phyloP scores from a whole-genome alignment of 257 asterid species.

The Misopates orontium region DNA sequence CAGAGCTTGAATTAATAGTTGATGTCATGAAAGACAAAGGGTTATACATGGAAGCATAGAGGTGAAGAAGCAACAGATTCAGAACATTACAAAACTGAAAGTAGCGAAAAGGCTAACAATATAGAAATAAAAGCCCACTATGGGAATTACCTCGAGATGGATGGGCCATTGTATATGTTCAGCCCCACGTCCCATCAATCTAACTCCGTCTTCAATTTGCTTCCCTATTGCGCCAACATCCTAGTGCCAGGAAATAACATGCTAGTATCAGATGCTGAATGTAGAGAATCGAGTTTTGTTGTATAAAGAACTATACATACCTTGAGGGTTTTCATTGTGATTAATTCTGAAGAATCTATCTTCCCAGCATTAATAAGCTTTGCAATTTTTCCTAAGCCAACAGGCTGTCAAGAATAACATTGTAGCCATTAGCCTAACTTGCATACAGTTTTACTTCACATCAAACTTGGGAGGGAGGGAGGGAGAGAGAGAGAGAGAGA shows the following conservation, averaged over 20 bases:
- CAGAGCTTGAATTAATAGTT: too few relatives aligned
- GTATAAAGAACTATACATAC: constrained; percentile 27
- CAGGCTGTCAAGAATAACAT: constrained; percentile 64
- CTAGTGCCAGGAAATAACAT: constrained; percentile 35
- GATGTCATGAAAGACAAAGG: too few relatives aligned
- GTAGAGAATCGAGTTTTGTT: constrained; percentile 18
- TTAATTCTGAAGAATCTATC: constrained; percentile 93
- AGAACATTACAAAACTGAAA: neutral
- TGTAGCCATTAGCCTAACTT: neutral
- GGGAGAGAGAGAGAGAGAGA: neutral
- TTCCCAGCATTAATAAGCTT: constrained; percentile 90
- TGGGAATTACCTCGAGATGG: constrained; percentile 76
- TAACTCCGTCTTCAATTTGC: constrained; percentile 85
- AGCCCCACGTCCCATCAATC: constrained; percentile 91
- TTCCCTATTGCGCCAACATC: constrained; percentile 89
- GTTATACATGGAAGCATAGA: too few relatives aligned
- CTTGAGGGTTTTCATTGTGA: constrained; percentile 94
- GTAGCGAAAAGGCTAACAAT: too few relatives aligned
- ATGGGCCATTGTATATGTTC: constrained; percentile 83
- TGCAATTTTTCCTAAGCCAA: constrained; percentile 89
- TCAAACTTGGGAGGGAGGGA: neutral
- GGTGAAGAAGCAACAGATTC: neutral
- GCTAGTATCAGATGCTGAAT: constrained; percentile 21
- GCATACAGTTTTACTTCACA: neutral
- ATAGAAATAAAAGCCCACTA: neutral